Percentiles rank a stretch among this genome's conserved stretches.
Conservation (phyloP, 2,329 filamentous ascomycete species). For the Microcyclosporella mali region DNA sequence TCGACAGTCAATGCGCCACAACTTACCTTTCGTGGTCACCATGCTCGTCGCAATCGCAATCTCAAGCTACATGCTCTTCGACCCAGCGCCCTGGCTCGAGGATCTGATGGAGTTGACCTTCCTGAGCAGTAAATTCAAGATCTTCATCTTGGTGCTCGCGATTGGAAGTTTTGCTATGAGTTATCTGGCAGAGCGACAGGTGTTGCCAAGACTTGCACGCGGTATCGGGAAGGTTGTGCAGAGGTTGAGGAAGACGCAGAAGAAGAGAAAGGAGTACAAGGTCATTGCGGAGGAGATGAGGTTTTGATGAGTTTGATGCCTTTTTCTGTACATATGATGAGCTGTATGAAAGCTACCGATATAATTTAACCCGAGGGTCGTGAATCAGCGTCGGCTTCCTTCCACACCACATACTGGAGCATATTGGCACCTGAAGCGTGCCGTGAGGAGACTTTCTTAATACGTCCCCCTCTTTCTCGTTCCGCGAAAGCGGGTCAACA, state of each 20-base stretch:
- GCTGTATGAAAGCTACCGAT: too few species aligned
- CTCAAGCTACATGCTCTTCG: slow-evolving; percentile 73
- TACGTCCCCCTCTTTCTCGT: too few species aligned
- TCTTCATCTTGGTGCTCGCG: slow-evolving; percentile 66
- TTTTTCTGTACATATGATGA: not conserved
- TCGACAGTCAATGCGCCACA: slow-evolving; percentile 69
- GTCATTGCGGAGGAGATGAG: slow-evolving; percentile 60
- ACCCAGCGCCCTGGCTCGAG: slow-evolving; percentile 62
- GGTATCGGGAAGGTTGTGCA: slow-evolving; percentile 58
- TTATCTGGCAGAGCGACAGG: slow-evolving; percentile 63
- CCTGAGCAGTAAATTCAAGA: slow-evolving; percentile 65
- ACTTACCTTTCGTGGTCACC: slow-evolving; percentile 78
- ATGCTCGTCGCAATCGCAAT: slow-evolving; percentile 62
- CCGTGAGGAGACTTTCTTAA: too few species aligned
- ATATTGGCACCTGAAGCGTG: too few species aligned
- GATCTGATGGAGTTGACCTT: slow-evolving; percentile 79
- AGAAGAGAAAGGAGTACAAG: slow-evolving; percentile 83
- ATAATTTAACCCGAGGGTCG: too few species aligned
- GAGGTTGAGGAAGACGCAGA: slow-evolving; percentile 45
- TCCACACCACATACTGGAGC: too few species aligned
- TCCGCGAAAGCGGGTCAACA: too few species aligned
- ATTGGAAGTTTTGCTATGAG: slow-evolving; percentile 61
- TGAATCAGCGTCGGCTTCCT: too few species aligned
- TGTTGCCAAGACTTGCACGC: slow-evolving; percentile 65
- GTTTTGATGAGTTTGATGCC: slow-evolving; percentile 8